Conservation (phyloP, 768 basidiomycete genomes). For the Artomyces pyxidatus region DNA sequence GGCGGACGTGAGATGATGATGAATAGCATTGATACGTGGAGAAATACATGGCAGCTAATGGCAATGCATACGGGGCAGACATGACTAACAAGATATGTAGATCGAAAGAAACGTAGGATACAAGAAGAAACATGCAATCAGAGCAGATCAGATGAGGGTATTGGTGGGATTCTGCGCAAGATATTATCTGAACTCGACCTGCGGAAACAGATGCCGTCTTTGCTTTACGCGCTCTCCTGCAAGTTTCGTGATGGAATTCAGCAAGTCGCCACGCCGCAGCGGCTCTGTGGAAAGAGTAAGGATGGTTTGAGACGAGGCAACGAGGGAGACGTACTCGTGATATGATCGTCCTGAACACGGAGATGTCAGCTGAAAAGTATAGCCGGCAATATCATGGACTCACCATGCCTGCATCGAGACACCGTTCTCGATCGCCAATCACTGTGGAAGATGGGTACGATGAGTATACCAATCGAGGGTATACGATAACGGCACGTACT, state of each 20-base stretch:
- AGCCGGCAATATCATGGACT: background rate
- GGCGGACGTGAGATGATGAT: no score
- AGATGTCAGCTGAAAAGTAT: background rate
- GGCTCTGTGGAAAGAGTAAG: constrained; percentile 39
- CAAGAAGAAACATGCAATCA: no score
- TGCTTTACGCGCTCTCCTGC: constrained; percentile 47
- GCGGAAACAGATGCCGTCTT: constrained; percentile 5
- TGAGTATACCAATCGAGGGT: background rate
- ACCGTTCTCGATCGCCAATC: constrained; percentile 81
- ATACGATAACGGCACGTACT: constrained; percentile 46
- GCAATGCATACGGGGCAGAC: no score
- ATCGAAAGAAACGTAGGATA: no score
- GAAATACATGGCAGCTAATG: no score
- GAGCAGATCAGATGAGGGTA: no score
- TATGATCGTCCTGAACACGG: constrained; percentile 52
- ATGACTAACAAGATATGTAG: no score
- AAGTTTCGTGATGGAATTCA: constrained; percentile 77
- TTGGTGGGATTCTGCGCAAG: no score
- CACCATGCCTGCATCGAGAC: constrained; percentile 65
- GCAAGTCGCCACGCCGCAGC: constrained; percentile 65
- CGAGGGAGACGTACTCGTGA: constrained; percentile 63
- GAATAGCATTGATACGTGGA: no score
- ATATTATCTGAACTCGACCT: no score
- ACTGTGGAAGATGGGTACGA: constrained; percentile 36
- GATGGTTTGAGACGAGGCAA: background rate